Base-by-base conservation (phyloP, 352 stramenopile species). In the Globisporangium irregulare region DNA sequence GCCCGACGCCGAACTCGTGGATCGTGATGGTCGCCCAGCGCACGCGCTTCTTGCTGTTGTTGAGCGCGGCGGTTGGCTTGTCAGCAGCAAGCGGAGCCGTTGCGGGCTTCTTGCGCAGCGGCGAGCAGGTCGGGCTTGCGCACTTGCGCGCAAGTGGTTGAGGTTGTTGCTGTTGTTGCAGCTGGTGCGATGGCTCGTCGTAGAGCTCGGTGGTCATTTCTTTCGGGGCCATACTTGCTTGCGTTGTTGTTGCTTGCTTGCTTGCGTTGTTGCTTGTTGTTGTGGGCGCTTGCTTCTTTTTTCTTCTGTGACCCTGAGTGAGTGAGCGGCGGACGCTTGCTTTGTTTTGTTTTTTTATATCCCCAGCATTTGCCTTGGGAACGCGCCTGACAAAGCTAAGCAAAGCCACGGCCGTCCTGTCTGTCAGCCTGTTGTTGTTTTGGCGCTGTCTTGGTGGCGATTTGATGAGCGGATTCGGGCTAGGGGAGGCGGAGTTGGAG, bases 21-120 rank as follows among this genome's bases (percentile, higher is more conserved):
- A 84, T 72, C 14, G 76, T 84, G 60, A 81, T 76, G 34, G 74
- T 80, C 24, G 67, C 74, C 74, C 74, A 84, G 14, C 72, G 74
- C 69, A 84, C 59, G 32, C 71, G 69, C 66, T 82, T 82, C 64
- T 82, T 82, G 61, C 69, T 70, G 38, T 73, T 46, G 56, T 60
- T 71, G 77, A 25, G 79, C 61, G 62, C 71, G 36, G 22, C 22
- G 8, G 43, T 51, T 20, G 43, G 43, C 18, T 51, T 51, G 41
- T 48, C 41, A 18, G 25, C 70, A 22, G 48, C 48, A n/a, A 36
- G 24, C 4, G 18, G 10, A 24, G 56, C 32, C 8, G 32, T 48
- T 24, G 32, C 56, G 15, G 56, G 56, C 56, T 62, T 62, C 56
- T 62, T 62, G 56, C 56, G 56, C 20, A 62, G 56, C 9, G 56